Evolutionary conservation across 495 filamentous ascomycete genomes (phyloP).

Genomic region (Mytilinidion resinicola): DNA sequence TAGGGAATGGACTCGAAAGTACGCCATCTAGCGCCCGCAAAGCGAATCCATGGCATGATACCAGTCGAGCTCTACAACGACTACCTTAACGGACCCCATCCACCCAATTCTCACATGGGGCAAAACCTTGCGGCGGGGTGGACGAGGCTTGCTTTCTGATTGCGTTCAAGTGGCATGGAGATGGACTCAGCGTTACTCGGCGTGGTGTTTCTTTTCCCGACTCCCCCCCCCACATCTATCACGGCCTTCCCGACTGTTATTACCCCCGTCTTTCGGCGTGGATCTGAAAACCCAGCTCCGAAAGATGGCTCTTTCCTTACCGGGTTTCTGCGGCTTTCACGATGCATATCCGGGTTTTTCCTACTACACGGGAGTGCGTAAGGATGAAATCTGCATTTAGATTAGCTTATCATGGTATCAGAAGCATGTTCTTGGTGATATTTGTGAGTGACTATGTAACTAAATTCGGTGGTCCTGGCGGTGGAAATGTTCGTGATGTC

Average conservation of each 20-base stretch:
- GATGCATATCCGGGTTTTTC: conserved; percentile 23
- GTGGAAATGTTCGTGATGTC: no score
- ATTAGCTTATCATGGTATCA: not conserved
- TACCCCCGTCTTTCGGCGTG: not conserved
- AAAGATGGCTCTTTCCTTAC: conserved; percentile 12
- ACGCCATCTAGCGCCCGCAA: conserved; percentile 64
- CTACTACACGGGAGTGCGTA: conserved; percentile 1
- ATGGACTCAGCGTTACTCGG: no score
- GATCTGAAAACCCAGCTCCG: not conserved
- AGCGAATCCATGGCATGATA: not conserved
- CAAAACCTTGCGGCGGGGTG: not conserved
- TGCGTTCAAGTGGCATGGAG: conserved; percentile 4
- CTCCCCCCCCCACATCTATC: not conserved
- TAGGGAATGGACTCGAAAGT: conserved; percentile 98
- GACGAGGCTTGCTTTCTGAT: not conserved
- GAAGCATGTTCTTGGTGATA: not conserved
- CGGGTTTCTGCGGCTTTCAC: conserved; percentile 2
- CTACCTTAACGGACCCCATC: not conserved
- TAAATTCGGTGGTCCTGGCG: no score
- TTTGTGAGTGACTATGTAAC: not conserved
- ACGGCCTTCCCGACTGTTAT: conserved; percentile 2
- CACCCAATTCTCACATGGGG: not conserved
- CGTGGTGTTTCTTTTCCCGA: no score
- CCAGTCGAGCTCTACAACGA: not conserved
- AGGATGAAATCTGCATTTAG: conserved; percentile 5